These are phyloP conservation scores for Trichophyton verrucosum DNA, from an alignment of 2,329 filamentous ascomycete species.

Conservation along the genomic window DNA sequence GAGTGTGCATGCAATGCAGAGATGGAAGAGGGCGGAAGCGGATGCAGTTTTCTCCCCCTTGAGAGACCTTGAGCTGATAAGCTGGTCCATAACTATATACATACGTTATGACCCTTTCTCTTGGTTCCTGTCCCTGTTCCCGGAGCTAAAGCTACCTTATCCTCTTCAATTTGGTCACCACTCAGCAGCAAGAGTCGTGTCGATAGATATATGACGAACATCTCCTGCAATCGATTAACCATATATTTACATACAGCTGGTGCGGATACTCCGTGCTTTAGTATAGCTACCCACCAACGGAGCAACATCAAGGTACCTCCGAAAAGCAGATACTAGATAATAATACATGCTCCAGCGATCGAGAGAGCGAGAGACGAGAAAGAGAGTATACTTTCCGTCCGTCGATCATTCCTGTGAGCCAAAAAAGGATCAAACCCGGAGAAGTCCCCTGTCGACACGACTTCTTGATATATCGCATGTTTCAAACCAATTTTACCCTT, in stretches of 20 bases:
- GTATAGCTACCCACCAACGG: too few species aligned
- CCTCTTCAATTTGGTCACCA: background rate
- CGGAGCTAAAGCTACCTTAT: background rate
- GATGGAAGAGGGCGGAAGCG: background rate
- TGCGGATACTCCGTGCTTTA: too few species aligned
- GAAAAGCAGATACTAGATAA: too few species aligned
- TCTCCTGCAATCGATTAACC: too few species aligned
- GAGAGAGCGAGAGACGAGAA: background rate
- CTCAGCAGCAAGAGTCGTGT: too few species aligned
- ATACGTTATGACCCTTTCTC: background rate
- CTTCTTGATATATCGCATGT: slow-evolving; percentile 2
- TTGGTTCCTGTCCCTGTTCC: background rate
- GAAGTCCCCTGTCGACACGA: background rate
- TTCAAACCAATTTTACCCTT: slow-evolving; percentile 4
- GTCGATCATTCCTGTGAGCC: background rate
- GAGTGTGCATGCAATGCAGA: background rate
- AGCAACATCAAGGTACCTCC: too few species aligned
- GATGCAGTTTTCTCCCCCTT: background rate
- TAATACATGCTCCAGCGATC: background rate
- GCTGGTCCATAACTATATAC: background rate
- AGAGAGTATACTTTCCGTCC: background rate
- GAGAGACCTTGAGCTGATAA: background rate
- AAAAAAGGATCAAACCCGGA: background rate
- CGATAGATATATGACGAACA: too few species aligned
- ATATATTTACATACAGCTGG: too few species aligned